Evolutionary conservation across 257 asterid species (phyloP).

Genomic region (Buddleja alternifolia): DNA sequence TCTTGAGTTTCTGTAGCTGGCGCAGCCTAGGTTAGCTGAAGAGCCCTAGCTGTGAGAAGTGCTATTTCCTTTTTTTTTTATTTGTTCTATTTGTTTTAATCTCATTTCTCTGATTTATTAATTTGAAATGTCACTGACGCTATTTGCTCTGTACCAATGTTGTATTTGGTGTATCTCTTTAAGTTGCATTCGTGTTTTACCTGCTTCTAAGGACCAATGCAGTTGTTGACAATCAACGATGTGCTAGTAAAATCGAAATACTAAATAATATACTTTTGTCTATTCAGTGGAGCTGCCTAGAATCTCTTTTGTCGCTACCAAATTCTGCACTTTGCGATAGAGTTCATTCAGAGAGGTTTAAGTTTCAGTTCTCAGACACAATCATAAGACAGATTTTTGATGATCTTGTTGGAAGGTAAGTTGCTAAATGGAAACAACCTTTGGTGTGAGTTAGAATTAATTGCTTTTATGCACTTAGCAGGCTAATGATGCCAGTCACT

Average conservation of each 20-base stretch:
- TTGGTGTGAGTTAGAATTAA: neutral
- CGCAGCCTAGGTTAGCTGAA: constrained; percentile 10
- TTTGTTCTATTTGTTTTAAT: neutral
- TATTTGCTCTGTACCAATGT: neutral
- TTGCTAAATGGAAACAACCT: constrained; percentile 14
- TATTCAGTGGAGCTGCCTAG: constrained; percentile 84
- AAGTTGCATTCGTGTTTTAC: constrained; percentile 16
- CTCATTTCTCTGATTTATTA: constrained; percentile 2
- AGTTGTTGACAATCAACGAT: constrained; percentile 19
- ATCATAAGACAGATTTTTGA: constrained; percentile 51
- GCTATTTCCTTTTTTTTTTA: neutral
- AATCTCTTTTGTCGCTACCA: constrained; percentile 65
- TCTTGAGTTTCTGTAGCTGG: constrained; percentile 14
- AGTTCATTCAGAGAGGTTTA: constrained; percentile 38
- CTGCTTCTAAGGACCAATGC: constrained; percentile 12
- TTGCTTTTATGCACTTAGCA: constrained; percentile 5
- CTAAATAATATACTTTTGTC: constrained; percentile 31
- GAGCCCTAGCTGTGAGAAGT: constrained; percentile 8
- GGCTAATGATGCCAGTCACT: constrained; percentile 15
- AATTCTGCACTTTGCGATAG: constrained; percentile 50
- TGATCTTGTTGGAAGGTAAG: constrained; percentile 82
- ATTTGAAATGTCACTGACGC: constrained; percentile 11
- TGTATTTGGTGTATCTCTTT: constrained; percentile 16
- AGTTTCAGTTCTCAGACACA: constrained; percentile 52
- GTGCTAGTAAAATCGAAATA: constrained; percentile 18